Evolutionary conservation across 768 basidiomycete genomes (phyloP).

Genomic region (Lentinula sp.): DNA sequence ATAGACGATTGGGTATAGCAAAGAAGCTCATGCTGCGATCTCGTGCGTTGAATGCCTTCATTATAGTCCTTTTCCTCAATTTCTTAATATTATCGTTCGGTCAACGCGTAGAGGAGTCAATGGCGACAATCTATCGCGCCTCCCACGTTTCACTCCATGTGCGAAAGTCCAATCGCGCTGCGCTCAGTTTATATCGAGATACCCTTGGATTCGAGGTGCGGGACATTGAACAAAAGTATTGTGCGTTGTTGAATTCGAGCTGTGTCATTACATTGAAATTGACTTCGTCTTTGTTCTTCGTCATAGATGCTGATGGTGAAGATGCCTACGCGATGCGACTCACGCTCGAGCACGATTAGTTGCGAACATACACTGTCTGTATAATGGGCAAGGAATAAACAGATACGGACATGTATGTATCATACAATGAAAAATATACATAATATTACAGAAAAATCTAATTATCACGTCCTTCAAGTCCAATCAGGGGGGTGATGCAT

Average conservation of each 20-base stretch:
- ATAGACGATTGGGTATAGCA: slow-evolving; percentile 86
- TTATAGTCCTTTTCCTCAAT: background rate
- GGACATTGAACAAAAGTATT: slow-evolving; percentile 88
- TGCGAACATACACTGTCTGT: background rate
- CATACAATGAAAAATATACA: background rate
- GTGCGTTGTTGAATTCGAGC: slow-evolving; percentile 31
- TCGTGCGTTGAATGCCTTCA: slow-evolving; percentile 48
- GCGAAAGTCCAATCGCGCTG: slow-evolving; percentile 92
- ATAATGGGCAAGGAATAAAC: no score
- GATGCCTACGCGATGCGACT: slow-evolving; percentile 91
- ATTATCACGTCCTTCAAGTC: background rate
- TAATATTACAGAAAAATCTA: background rate
- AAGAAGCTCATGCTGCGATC: slow-evolving; percentile 95
- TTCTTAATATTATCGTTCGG: background rate
- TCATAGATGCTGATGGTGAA: slow-evolving; percentile 87
- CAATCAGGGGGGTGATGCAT: background rate
- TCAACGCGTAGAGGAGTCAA: slow-evolving; percentile 67
- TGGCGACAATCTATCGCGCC: slow-evolving; percentile 82
- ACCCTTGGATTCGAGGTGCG: slow-evolving; percentile 87
- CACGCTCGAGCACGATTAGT: slow-evolving; percentile 32
- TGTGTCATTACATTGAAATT: no score
- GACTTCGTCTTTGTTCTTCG: background rate
- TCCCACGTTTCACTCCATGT: slow-evolving; percentile 91
- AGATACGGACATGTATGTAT: background rate
- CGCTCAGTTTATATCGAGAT: slow-evolving; percentile 82